Conservation (phyloP, 225 moss, liverwort and hornwort genomes). For the Physcomitrium patens region DNA sequence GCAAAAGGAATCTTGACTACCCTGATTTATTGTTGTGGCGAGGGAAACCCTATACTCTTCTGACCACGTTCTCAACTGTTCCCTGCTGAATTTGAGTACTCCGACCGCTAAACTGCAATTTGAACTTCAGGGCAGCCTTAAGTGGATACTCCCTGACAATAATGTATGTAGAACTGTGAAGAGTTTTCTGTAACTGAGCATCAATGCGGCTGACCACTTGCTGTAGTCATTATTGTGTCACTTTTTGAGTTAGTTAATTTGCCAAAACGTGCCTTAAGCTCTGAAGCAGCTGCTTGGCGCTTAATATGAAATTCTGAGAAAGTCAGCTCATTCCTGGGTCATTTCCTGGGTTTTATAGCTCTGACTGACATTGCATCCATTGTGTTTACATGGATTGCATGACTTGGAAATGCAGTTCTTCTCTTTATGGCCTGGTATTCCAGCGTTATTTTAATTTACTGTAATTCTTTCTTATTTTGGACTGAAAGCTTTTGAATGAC, state of each 20-base stretch:
- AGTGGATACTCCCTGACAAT: constrained; percentile 22
- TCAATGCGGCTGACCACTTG: constrained; percentile 4
- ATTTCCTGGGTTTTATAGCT: constrained; percentile 28
- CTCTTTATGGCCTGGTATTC: constrained; percentile 30
- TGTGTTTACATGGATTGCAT: constrained; percentile 35
- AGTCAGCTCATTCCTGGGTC: constrained; percentile 15
- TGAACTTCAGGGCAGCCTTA: constrained; percentile 15
- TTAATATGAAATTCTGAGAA: constrained; percentile 1
- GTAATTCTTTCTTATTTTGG: constrained; percentile 36
- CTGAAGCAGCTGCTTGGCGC: constrained; percentile 6
- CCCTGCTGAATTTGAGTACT: constrained; percentile 6
- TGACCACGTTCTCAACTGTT: constrained; percentile 17
- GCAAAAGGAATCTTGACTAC: constrained; percentile 9
- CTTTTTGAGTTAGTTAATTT: constrained; percentile 5
- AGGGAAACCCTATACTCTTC: constrained; percentile 18
- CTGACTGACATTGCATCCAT: constrained; percentile 24
- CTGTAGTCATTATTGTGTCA: constrained; percentile 14
- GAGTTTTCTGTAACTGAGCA: constrained; percentile 3
- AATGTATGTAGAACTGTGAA: constrained; percentile 24
- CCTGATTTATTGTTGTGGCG: constrained; percentile 18
- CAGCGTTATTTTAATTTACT: constrained; percentile 38
- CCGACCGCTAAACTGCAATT: not conserved
- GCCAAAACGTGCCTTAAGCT: constrained; percentile 15
- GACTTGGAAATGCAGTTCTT: constrained; percentile 34
- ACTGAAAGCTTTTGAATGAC: constrained; percentile 68